A percentile compares a stretch with the other conserved stretches of the same genome.
Evolutionary conservation across 2,329 filamentous ascomycete genomes (phyloP).

Genomic region (Thielaviopsis euricoi): DNA sequence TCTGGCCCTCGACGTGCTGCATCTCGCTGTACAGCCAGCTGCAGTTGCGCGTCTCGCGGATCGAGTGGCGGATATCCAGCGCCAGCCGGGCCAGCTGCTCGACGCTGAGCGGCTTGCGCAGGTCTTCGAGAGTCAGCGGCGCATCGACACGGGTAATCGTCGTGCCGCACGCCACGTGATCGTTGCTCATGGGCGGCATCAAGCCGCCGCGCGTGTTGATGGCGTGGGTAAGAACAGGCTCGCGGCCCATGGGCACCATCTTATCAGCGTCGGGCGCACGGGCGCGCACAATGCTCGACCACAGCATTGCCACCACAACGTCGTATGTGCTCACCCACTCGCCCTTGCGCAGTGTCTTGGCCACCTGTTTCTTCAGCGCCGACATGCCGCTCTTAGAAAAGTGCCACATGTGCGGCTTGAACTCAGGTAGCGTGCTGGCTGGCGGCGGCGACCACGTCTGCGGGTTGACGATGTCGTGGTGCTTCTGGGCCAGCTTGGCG

Average conservation of each 20-base stretch:
- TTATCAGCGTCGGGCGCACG: not conserved
- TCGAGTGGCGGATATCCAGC: conserved; percentile 3
- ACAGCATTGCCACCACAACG: not conserved
- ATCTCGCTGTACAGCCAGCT: conserved; percentile 2
- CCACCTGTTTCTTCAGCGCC: not conserved
- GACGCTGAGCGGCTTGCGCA: conserved; percentile 3
- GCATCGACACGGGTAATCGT: conserved; percentile 1
- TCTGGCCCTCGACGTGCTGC: not conserved
- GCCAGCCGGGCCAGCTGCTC: not conserved
- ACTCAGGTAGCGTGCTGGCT: not conserved
- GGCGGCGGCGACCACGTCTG: not conserved
- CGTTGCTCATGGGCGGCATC: conserved; percentile 1
- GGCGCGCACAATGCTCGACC: conserved; percentile 1
- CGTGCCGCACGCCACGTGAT: conserved; percentile 4
- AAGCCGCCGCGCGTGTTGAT: conserved; percentile 2
- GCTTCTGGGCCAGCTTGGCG: not conserved
- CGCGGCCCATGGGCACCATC: not conserved
- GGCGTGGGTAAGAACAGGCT: not conserved
- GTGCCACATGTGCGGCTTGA: conserved; percentile 5
- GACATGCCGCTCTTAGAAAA: not conserved
- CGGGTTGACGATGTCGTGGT: not conserved
- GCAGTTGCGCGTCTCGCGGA: conserved; percentile 6
- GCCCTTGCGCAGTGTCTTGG: not conserved
- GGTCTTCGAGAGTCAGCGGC: not conserved
- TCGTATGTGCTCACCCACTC: conserved; percentile 5